Percentiles rank a stretch among this genome's conserved stretches.
Conservation (phyloP, 2,329 filamentous ascomycete species). For the Xylogone sp. region DNA sequence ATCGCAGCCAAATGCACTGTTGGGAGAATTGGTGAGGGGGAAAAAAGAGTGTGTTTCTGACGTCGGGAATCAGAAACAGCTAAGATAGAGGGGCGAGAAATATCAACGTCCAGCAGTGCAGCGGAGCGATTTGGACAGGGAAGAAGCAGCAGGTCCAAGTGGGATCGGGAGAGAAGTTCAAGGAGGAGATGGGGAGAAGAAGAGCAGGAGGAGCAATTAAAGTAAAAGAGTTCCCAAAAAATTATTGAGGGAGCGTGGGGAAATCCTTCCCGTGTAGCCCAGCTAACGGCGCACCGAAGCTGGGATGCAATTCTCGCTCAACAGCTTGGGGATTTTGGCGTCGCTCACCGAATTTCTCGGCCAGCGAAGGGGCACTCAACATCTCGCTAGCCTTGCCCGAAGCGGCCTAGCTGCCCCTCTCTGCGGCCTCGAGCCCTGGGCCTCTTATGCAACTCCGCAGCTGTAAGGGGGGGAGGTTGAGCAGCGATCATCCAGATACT, state of each 20-base stretch:
- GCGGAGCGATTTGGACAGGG: background rate
- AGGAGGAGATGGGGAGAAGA: no score
- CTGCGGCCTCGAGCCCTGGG: no score
- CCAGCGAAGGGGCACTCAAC: background rate
- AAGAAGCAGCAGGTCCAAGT: background rate
- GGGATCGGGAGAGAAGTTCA: background rate
- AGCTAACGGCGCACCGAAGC: background rate
- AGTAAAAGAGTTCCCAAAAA: no score
- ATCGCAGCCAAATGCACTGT: no score
- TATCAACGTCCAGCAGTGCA: no score
- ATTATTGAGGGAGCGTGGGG: no score
- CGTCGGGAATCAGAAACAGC: no score
- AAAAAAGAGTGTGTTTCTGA: no score
- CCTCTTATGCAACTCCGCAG: background rate
- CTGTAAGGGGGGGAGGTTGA: background rate
- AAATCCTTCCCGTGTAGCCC: no score
- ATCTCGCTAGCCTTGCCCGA: constrained; percentile 1
- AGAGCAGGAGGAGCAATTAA: no score
- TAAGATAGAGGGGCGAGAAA: no score
- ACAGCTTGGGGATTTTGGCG: background rate
- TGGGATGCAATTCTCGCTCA: background rate
- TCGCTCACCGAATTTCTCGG: constrained; percentile 1
- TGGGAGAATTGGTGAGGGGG: no score
- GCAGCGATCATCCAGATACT: background rate
- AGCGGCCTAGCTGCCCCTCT: background rate